Conservation (phyloP, 2,329 filamentous ascomycete genomes). For the Fusarium sp. region DNA sequence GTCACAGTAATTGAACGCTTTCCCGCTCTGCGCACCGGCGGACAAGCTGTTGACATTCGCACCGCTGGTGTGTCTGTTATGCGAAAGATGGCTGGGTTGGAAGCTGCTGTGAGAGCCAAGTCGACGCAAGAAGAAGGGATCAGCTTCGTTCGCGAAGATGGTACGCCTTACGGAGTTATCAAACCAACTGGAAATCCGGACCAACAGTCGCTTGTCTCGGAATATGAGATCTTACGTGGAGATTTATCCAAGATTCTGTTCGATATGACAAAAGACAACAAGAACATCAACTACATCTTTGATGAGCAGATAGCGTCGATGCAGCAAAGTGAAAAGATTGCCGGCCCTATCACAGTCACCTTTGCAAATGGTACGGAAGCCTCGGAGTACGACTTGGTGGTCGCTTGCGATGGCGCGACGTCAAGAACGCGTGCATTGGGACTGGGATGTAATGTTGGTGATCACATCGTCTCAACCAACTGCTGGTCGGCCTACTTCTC, state of each 20-base stretch:
- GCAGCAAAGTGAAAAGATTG: neutral
- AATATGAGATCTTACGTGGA: slow-evolving; percentile 15
- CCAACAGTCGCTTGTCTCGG: slow-evolving; percentile 15
- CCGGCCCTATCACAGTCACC: neutral
- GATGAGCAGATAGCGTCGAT: slow-evolving; percentile 13
- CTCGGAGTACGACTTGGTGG: slow-evolving; percentile 9
- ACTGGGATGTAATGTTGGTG: neutral
- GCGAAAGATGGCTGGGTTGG: slow-evolving; percentile 51
- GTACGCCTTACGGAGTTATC: neutral
- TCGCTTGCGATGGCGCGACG: slow-evolving; percentile 12
- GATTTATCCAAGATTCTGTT: slow-evolving; percentile 13
- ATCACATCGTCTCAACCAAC: slow-evolving; percentile 36
- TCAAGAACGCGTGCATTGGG: slow-evolving; percentile 10
- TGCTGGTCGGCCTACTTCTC: slow-evolving; percentile 56
- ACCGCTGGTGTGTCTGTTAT: slow-evolving; percentile 50
- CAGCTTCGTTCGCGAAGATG: slow-evolving; percentile 7
- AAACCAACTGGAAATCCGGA: slow-evolving; percentile 11
- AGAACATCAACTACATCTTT: slow-evolving; percentile 15
- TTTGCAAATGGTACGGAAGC: slow-evolving; percentile 7
- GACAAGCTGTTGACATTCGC: slow-evolving; percentile 52
- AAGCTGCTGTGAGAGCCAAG: slow-evolving; percentile 1
- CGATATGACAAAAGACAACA: slow-evolving; percentile 1
- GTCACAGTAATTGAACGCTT: slow-evolving; percentile 54
- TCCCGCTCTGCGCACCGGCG: slow-evolving; percentile 46
- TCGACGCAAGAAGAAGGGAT: slow-evolving; percentile 12